Evolutionary conservation across 768 basidiomycete genomes (phyloP).

Genomic region (Porpolomopsis calyptriformis): DNA sequence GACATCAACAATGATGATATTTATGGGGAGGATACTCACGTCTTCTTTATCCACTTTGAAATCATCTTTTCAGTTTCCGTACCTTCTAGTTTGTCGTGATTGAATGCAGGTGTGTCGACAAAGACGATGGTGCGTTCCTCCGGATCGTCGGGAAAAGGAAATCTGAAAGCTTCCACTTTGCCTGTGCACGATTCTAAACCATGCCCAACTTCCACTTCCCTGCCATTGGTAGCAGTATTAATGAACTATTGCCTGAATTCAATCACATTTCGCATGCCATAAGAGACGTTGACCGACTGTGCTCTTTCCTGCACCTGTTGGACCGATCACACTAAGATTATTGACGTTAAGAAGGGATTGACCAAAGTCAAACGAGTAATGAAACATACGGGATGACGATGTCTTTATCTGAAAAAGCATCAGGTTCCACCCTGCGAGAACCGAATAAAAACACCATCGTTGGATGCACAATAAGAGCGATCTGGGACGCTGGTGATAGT

Average conservation of each 20-base stretch:
- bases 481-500: background rate
- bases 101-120: conserved; percentile 14
- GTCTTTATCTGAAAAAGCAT: background rate
- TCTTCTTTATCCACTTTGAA: conserved; percentile 4
- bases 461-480: background rate
- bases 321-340: conserved; percentile 15
- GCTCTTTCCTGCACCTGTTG: conserved; percentile 18
- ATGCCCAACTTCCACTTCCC: background rate
- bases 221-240: conserved; percentile 7
- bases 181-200: conserved; percentile 10
- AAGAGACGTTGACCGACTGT: conserved; percentile 5
- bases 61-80: conserved; percentile 8
- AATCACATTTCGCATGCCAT: background rate
- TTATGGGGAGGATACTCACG: background rate
- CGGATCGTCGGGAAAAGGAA: background rate
- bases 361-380: background rate
- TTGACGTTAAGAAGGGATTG: background rate
- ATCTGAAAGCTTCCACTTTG: conserved; percentile 3
- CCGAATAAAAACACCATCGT: background rate
- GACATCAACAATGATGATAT: background rate
- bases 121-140: conserved; percentile 5
- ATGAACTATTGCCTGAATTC: conserved; percentile 8
- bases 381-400: conserved; percentile 5
- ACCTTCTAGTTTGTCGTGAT: conserved; percentile 8
- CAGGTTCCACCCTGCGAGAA: background rate